These are phyloP conservation scores for Amaranthus cruentus DNA, from an alignment of 148 eudicot species.

Conservation along the genomic window DNA sequence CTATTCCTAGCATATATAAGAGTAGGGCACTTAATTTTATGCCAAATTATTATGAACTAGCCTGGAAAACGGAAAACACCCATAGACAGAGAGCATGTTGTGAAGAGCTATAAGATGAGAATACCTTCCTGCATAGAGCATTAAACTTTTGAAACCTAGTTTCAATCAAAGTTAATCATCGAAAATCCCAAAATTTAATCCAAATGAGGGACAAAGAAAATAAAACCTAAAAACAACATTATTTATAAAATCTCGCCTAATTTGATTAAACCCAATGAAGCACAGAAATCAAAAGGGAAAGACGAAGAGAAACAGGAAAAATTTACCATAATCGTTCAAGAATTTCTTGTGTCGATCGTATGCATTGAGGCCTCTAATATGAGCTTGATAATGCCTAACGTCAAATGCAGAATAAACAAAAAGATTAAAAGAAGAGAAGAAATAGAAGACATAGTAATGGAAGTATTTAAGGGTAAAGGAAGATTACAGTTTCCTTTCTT, in stretches of 20 bases:
- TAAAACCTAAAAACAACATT: background rate
- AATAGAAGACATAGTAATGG: background rate
- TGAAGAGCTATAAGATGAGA: too few species aligned
- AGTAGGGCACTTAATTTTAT: background rate
- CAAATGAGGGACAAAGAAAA: background rate
- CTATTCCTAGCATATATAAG: background rate
- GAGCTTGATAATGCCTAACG: constrained; percentile 68
- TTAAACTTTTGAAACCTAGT: background rate
- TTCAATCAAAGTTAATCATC: background rate
- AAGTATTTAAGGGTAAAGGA: background rate
- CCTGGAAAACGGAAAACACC: background rate
- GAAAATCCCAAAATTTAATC: constrained; percentile 4
- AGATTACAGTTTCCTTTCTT: constrained; percentile 57
- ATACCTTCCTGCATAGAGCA: background rate
- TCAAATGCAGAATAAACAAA: background rate
- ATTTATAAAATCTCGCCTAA: too few species aligned
- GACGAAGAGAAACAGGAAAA: background rate
- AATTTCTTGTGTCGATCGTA: constrained; percentile 74
- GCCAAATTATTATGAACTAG: background rate
- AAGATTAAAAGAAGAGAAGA: background rate
- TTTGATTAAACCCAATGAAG: background rate
- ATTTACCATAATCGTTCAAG: constrained; percentile 58
- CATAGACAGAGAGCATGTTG: too few species aligned
- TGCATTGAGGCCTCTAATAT: constrained; percentile 72
- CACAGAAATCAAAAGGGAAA: background rate